Base-by-base conservation (phyloP, 75 land plant genomes). In the Isoetes taiwanensis region DNA sequence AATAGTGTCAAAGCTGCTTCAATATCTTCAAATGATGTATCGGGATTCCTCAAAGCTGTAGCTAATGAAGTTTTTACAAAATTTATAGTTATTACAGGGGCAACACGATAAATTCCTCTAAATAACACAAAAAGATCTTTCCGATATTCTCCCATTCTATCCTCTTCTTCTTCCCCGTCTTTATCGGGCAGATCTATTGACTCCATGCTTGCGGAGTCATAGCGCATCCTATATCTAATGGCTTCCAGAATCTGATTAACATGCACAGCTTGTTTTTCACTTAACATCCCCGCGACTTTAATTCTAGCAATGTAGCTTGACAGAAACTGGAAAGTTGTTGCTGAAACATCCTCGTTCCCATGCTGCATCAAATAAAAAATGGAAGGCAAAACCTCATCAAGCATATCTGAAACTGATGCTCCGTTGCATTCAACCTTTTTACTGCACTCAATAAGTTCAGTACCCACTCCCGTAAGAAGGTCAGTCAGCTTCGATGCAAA, bases 161-260 rank as follows among this genome's bases (percentile, higher is more conserved):
- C 99, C 65, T 94, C 99, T 62, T 87, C 90, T 64, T 94, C 99
- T 43, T 29, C 43, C 14, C 99, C 99, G 64, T 80, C 72, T 53
- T 75, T 88, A 57, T 88, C 90, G 24, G 78, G 74, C 17, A 74
- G 38, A 61, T 94, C 79, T 57, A 88, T 71, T 54, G 84, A 72
- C 23, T 73, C 72, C 23, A 78, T 69, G 37, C 76, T 77, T 0
- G 41, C 19, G 3, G 90, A 73, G 70, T 87, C 89, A 68, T 79
- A 88, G 0, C 56, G 42, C 60, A 94, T 84, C 34, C 77, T 71
- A 26, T 53, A 28, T 14, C 64, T 61, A 27, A 94, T 76, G 0
- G 80, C 81, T 43, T 79, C 84, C 56, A 94, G 59, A 31, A 94
- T 88, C 70, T 84, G 83, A 24, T 78, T 60, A 10, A 84, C 9